phyloP scores from a whole-genome alignment of 805 yeast species.

The Kregervanrija fluxuum region DNA sequence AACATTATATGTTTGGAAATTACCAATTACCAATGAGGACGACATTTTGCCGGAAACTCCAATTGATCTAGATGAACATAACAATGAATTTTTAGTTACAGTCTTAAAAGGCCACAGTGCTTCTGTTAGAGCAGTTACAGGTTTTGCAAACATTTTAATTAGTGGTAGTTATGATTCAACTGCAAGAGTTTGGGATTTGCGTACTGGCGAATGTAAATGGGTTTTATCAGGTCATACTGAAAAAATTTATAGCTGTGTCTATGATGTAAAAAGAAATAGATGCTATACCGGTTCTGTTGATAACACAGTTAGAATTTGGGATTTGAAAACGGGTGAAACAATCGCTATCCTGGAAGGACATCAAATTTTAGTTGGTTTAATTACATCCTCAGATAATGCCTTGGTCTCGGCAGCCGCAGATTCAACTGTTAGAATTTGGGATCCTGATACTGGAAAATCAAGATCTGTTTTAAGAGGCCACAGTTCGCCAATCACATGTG shows the following conservation, averaged over 20 bases:
- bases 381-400: slow-evolving; percentile 67
- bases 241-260: slow-evolving; percentile 80
- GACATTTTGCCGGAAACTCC: slow-evolving; percentile 32
- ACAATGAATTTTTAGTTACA: slow-evolving; percentile 60
- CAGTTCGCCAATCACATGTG: slow-evolving; percentile 84
- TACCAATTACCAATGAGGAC: slow-evolving; percentile 45
- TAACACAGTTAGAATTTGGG: slow-evolving; percentile 84
- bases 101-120: slow-evolving; percentile 70
- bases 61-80: slow-evolving; percentile 30
- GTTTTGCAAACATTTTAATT: slow-evolving; percentile 73
- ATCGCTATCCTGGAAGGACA: slow-evolving; percentile 77
- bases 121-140: slow-evolving; percentile 82
- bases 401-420: slow-evolving; percentile 96
- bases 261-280: slow-evolving; percentile 66
- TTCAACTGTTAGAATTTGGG: slow-evolving; percentile 87
- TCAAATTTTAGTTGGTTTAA: slow-evolving; percentile 79
- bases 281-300: slow-evolving; percentile 93
- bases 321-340: slow-evolving; percentile 65
- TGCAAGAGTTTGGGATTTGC: slow-evolving; percentile 87
- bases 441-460: slow-evolving; percentile 68
- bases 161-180: slow-evolving; percentile 90
- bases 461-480: slow-evolving; percentile 71
- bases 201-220: slow-evolving; percentile 63
- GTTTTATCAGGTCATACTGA: slow-evolving; percentile 80
- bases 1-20: slow-evolving; percentile 65